phyloP scores from a whole-genome alignment of 2,329 filamentous ascomycete genomes.

The Bipolaris oryzae region DNA sequence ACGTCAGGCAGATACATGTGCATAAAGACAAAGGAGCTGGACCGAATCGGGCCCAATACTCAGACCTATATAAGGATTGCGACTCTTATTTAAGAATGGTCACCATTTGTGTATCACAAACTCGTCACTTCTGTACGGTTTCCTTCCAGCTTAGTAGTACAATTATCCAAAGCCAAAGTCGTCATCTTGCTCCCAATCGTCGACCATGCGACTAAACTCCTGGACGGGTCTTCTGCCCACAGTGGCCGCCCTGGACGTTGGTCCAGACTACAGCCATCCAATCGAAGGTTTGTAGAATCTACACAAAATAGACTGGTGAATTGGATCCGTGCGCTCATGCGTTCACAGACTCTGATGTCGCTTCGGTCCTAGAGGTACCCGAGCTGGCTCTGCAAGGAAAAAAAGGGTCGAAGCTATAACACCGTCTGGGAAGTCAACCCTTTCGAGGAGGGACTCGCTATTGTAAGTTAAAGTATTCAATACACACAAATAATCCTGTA shows the following conservation, averaged over 20 bases:
- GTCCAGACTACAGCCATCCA: neutral
- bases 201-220: neutral
- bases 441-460: neutral
- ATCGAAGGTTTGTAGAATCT: neutral
- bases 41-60: neutral
- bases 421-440: neutral
- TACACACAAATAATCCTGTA: neutral
- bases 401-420: neutral
- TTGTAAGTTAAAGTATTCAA: neutral
- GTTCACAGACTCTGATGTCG: neutral
- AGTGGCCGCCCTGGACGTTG: neutral
- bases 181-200: neutral
- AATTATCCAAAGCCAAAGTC: neutral
- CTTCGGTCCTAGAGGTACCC: neutral
- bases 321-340: neutral
- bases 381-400: neutral
- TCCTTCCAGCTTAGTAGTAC: neutral
- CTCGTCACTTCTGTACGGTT: neutral
- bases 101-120: neutral
- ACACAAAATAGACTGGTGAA: neutral
- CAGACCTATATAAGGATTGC: neutral
- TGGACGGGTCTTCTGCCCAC: neutral
- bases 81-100: neutral
- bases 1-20: neutral
- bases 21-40: neutral